Evolutionary conservation across 805 yeast genomes (phyloP), one percentile per base, ranked within the genome.

Genomic region (Cyberlindnera petersonii): DNA sequence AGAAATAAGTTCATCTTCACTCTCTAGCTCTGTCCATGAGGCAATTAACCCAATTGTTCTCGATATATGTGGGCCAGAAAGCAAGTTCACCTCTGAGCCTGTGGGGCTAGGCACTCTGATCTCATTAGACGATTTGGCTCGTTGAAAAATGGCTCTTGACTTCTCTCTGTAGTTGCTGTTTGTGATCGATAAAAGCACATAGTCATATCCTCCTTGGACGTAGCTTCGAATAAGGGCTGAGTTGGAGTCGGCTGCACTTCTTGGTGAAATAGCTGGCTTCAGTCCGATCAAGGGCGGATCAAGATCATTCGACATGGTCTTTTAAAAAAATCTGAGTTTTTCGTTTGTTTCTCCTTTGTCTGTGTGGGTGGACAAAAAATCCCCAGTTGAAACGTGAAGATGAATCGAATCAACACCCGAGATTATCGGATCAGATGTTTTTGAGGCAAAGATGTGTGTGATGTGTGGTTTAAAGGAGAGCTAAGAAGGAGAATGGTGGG

Each of bases 11-110:
- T 60, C 55, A 53, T 78, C 75, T 9, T 62, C 60, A 22, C 79
- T 71, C 46, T 80, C 86, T 28, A 80, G 58, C 50, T 80, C 86
- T n/a, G 79, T 64, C 86, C 87, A 82, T 3, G 83, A 75, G 0
- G 86, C 72, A 3, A 80, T 56, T 22, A 80, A 50, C 0, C 85
- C 86, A 18, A 82, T 69, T 7, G 75, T 58, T 46, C 60, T 57
- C 2, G 50, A 37, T 3, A 67, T 55, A 49, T 73, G 74, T 0
- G 55, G 46, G 1, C 75, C 77, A 1, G 71, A 64, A 9, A 64
- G 53, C 5, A 72, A 49, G 33, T 63, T 65, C 6, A 72, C 68
- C 35, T 74, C 77, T 4, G 57, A 56, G 3, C 61, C 47, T 5
- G 55, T 51, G 1, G 78, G 77, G 11, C 57, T 48, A 2, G 73